phyloP scores from a whole-genome alignment of 2,329 filamentous ascomycete species.

The Ambrosiella beaveri region DNA sequence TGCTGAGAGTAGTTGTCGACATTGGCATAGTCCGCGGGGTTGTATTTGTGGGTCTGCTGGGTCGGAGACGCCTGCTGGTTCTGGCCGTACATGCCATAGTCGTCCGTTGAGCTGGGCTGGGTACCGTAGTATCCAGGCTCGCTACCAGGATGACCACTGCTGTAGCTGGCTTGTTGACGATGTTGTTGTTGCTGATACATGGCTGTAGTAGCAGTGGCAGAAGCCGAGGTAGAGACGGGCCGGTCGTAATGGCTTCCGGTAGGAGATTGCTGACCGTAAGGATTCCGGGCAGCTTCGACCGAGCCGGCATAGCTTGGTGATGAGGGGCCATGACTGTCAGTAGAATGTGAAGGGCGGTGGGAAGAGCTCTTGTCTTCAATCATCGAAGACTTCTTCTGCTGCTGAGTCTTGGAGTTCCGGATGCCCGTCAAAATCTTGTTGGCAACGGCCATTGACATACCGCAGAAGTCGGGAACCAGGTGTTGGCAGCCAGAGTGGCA shows the following conservation, averaged over 20 bases:
- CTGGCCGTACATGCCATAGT: conserved; percentile 16
- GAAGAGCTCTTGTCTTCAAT: conserved; percentile 45
- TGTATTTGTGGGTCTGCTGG: conserved; percentile 41
- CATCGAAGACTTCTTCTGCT: conserved; percentile 50
- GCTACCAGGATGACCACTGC: conserved; percentile 13
- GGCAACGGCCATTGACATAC: conserved; percentile 95
- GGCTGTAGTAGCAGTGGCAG: conserved; percentile 38
- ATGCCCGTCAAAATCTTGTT: conserved; percentile 86
- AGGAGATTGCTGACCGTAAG: conserved; percentile 16
- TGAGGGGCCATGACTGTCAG: conserved; percentile 28
- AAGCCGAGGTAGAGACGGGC: conserved; percentile 32
- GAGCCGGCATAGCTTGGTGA: conserved; percentile 21
- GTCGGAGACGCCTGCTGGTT: conserved; percentile 22
- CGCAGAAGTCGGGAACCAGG: conserved; percentile 94
- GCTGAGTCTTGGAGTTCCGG: conserved; percentile 31
- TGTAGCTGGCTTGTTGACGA: conserved; percentile 20
- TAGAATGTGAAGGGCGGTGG: conserved; percentile 33
- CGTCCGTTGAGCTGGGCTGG: background rate
- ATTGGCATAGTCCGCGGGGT: conserved; percentile 59
- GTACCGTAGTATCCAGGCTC: conserved; percentile 4
- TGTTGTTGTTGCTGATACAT: conserved; percentile 31
- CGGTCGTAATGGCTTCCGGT: conserved; percentile 16
- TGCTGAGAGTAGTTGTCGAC: conserved; percentile 27
- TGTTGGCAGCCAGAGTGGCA: conserved; percentile 85
- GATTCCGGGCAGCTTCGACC: conserved; percentile 16